Base-by-base conservation (phyloP, 192 early-diverging fungal species). In the Phycomyces blakesleeanus region DNA sequence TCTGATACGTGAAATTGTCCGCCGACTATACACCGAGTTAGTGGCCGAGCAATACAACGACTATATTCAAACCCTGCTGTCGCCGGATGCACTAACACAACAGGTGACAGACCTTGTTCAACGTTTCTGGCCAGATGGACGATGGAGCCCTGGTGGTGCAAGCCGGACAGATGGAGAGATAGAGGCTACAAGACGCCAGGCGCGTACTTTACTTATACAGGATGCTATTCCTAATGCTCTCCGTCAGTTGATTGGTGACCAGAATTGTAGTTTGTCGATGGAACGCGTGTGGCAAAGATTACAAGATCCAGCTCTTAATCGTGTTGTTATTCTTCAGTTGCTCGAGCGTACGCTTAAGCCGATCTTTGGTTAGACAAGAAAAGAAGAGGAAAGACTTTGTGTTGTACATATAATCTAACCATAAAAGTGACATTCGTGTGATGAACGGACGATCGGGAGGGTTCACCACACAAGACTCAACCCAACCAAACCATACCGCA, bases 161-260 rank as follows among this genome's bases (percentile, higher is more conserved):
- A 14, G 44, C 11, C 38, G 73, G 5, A 58, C 73, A 7, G 39
- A 51, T 0, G 68, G 62, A 29, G 73, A 75, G 21, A 75, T 66
- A 26, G 64, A 64, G 3, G 25, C 50, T 34, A 70, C 63, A 14
- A 61, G 50, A 40, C 5, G 21, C 0, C 54, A 61, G 15, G 73
- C 73, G 6, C 41, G 68, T 9, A 38, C 21, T 0, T 6, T 75
- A 14, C 44, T 75, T 7, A 61, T 66, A 22, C 14, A 51, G 5
- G 51, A 57, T 26, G 64, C 61, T 7, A 59, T 75, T 16, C 73
- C 73, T 4, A 50, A 40, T 51, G 60, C 63, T 0, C 63, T 69
- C 12, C 39, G 68, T 9, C 73, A 75, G 21, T 42, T 75, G 22
- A 66, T 75, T 20, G 73, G 73, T 1, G 73, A 75, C 15, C 59